phyloP scores from a whole-genome alignment of 2,329 filamentous ascomycete species.

The Aspergillus sp. region DNA sequence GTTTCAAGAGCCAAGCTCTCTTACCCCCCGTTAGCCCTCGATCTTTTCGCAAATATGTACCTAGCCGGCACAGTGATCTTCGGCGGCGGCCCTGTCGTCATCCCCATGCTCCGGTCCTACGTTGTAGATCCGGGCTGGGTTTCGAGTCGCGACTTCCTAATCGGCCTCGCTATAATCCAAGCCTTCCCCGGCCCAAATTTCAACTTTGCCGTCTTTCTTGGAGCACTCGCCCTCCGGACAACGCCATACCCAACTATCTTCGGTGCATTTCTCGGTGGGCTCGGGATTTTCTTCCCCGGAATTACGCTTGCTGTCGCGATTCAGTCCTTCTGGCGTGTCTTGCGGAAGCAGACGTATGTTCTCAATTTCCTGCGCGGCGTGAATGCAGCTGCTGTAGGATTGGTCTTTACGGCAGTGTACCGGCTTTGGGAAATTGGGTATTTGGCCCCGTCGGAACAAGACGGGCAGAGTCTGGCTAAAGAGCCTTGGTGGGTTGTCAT shows the following conservation, averaged over 20 bases:
- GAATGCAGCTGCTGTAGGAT: slow-evolving; percentile 60
- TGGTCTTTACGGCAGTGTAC: slow-evolving; percentile 66
- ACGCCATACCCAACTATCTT: slow-evolving; percentile 32
- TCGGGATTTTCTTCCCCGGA: slow-evolving; percentile 45
- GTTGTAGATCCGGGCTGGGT: slow-evolving; percentile 71
- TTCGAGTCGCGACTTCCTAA: slow-evolving; percentile 66
- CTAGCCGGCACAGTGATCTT: slow-evolving; percentile 70
- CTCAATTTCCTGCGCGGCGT: slow-evolving; percentile 54
- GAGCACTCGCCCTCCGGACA: slow-evolving; percentile 48
- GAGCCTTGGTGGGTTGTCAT: slow-evolving; percentile 66
- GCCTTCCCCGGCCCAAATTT: slow-evolving; percentile 62
- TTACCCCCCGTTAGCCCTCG: slow-evolving; percentile 50
- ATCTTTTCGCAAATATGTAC: slow-evolving; percentile 71
- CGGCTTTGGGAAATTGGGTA: slow-evolving; percentile 63
- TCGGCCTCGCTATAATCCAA: slow-evolving; percentile 71
- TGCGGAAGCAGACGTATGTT: slow-evolving; percentile 50
- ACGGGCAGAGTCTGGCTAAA: slow-evolving; percentile 54
- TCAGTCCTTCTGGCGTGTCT: slow-evolving; percentile 54
- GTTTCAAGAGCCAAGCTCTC: slow-evolving; percentile 45
- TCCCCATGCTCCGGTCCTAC: slow-evolving; percentile 60
- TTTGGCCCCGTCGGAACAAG: slow-evolving; percentile 49
- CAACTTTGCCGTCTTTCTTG: slow-evolving; percentile 58
- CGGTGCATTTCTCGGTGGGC: slow-evolving; percentile 53
- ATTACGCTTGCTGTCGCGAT: slow-evolving; percentile 34
- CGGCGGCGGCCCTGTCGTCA: slow-evolving; percentile 65